phyloP scores from a whole-genome alignment of 1,284 basidiomycete genomes.

The Bondarzewia mesenterica region DNA sequence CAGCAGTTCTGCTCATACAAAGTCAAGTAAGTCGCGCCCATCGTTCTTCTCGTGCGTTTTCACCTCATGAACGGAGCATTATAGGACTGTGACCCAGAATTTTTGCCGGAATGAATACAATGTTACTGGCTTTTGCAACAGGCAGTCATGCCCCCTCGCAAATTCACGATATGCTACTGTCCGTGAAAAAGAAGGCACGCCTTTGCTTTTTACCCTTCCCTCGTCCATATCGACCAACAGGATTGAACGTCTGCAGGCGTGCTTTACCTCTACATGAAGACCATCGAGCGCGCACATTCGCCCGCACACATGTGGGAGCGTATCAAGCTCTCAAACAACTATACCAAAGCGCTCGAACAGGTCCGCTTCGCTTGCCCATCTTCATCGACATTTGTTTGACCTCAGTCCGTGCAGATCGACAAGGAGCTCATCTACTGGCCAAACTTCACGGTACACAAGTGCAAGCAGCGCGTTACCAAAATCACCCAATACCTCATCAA shows the following conservation, averaged over 20 bases:
- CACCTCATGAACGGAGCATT: constrained; percentile 5
- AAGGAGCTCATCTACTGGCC: constrained; percentile 96
- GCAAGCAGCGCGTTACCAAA: constrained; percentile 98
- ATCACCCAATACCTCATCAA: constrained; percentile 99
- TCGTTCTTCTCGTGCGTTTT: constrained; percentile 1
- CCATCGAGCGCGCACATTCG: constrained; percentile 93
- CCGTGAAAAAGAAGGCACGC: constrained; percentile 84
- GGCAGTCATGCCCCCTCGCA: constrained; percentile 94
- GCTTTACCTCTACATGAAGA: constrained; percentile 97
- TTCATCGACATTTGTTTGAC: not conserved
- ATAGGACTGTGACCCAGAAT: constrained; percentile 87
- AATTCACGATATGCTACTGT: constrained; percentile 98
- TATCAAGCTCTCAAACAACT: constrained; percentile 90
- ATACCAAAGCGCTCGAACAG: constrained; percentile 91
- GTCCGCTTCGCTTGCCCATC: constrained; percentile 30
- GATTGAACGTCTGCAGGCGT: constrained; percentile 53
- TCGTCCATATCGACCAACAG: constrained; percentile 1
- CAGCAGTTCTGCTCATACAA: constrained; percentile 94
- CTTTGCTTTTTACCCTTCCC: not conserved
- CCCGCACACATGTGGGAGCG: constrained; percentile 98
- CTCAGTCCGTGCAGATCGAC: constrained; percentile 63
- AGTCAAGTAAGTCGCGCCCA: constrained; percentile 74
- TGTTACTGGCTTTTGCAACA: constrained; percentile 93
- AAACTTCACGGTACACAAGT: constrained; percentile 95
- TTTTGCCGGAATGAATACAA: constrained; percentile 99